Percentiles rank a stretch among this genome's conserved stretches.
These are phyloP conservation scores for Sordariomycetes sp. DNA, from an alignment of 2,329 filamentous ascomycete species.

Conservation along the genomic window DNA sequence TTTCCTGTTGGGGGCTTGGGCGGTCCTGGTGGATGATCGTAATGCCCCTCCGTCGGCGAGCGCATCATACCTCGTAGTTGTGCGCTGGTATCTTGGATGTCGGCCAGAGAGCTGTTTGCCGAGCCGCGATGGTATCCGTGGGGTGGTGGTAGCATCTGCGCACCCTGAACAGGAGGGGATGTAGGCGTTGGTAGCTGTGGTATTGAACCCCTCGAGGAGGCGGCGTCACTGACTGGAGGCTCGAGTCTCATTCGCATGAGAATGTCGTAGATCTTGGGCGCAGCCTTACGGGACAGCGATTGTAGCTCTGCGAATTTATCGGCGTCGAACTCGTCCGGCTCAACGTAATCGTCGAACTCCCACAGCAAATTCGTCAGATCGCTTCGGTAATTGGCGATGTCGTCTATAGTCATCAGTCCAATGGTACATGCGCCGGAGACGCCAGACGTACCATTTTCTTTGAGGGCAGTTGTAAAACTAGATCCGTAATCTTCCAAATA, in stretches of 20 bases:
- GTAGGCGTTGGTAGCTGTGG: conserved; percentile 9
- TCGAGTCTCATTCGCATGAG: conserved; percentile 45
- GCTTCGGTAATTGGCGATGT: conserved; percentile 36
- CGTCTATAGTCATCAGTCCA: conserved; percentile 23
- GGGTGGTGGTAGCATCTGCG: conserved; percentile 5
- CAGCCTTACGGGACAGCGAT: conserved; percentile 35
- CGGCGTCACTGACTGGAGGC: conserved; percentile 13
- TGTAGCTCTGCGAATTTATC: conserved; percentile 39
- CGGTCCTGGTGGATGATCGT: conserved; percentile 5
- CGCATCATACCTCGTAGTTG: conserved; percentile 17
- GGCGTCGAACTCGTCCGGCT: conserved; percentile 39
- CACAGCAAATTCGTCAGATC: conserved; percentile 42
- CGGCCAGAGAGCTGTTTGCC: conserved; percentile 6
- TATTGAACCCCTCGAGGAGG: conserved; percentile 5
- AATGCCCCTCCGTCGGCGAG: neutral
- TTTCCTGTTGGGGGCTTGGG: conserved; percentile 28
- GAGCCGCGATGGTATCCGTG: neutral
- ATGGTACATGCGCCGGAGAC: neutral
- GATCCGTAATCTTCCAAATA: conserved; percentile 37
- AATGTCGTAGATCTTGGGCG: conserved; percentile 38
- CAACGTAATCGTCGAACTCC: conserved; percentile 47
- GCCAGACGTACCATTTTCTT: conserved; percentile 38
- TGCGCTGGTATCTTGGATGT: conserved; percentile 17
- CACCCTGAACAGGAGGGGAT: conserved; percentile 2
- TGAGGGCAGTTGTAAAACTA: conserved; percentile 40